Conservation (phyloP, 73 alveolate species). For the Stentor roeselii region DNA sequence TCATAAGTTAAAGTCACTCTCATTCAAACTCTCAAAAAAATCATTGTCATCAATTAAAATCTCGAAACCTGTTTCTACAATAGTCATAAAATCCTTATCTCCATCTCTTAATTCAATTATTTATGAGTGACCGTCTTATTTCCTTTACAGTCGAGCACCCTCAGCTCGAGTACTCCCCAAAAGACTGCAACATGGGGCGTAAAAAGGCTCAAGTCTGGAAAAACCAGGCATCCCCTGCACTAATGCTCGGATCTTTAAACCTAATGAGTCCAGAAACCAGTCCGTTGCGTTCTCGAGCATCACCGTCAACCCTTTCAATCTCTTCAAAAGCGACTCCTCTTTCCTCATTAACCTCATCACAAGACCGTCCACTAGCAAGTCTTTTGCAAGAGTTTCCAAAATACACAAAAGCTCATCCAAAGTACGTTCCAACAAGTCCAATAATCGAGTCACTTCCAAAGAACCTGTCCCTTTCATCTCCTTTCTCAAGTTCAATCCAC, state of each 20-base stretch:
- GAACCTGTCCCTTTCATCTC: too few relatives aligned
- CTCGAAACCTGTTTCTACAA: too few relatives aligned
- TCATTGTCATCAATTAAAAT: too few relatives aligned
- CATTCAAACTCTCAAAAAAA: too few relatives aligned
- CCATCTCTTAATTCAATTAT: neutral
- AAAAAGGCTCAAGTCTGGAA: neutral
- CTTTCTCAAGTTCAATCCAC: too few relatives aligned
- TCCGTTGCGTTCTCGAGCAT: too few relatives aligned
- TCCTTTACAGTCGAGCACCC: neutral
- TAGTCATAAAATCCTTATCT: neutral
- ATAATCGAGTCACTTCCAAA: neutral
- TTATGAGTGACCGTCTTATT: neutral
- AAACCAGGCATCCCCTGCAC: neutral
- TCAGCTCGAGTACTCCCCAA: neutral
- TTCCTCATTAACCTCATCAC: neutral
- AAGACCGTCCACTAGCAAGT: neutral
- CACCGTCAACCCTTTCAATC: too few relatives aligned
- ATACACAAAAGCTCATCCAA: neutral
- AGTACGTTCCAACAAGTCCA: neutral
- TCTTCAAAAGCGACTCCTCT: neutral
- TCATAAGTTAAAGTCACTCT: too few relatives aligned
- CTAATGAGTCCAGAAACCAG: neutral
- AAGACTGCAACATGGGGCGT: neutral
- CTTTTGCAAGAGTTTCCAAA: neutral
- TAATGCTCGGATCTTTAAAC: neutral